Percentiles rank a stretch among this genome's conserved stretches.
Conservation (phyloP, 2,329 filamentous ascomycete genomes). For the Penicillium sp. region DNA sequence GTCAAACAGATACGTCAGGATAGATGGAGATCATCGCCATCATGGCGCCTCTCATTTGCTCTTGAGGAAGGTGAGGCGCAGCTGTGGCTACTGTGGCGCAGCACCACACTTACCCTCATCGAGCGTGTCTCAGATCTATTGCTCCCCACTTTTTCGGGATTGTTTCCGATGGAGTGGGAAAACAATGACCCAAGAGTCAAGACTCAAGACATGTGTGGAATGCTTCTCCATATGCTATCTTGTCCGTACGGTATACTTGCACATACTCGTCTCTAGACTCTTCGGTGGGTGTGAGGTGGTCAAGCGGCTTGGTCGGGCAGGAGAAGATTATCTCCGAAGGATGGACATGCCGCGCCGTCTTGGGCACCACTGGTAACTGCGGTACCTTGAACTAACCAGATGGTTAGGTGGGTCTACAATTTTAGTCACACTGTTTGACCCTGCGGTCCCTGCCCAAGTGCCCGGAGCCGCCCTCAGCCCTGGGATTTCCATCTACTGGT, state of each 20-base stretch:
- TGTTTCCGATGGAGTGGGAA: neutral
- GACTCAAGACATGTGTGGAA: neutral
- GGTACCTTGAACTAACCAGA: too few relatives aligned
- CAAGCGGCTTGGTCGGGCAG: too few relatives aligned
- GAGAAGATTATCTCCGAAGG: too few relatives aligned
- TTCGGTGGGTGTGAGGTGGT: too few relatives aligned
- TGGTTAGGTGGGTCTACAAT: neutral
- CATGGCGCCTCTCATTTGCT: constrained; percentile 19
- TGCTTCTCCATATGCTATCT: neutral
- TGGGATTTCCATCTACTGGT: too few relatives aligned
- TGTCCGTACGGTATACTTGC: too few relatives aligned
- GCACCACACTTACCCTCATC: constrained; percentile 1
- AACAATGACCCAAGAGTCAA: too few relatives aligned
- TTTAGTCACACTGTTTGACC: neutral
- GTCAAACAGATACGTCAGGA: constrained; percentile 5
- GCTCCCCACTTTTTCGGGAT: constrained; percentile 9
- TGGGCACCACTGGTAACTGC: neutral
- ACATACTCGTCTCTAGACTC: too few relatives aligned
- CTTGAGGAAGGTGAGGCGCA: constrained; percentile 8
- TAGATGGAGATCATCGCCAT: constrained; percentile 18
- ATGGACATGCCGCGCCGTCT: neutral
- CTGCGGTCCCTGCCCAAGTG: too few relatives aligned
- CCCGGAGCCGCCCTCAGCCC: too few relatives aligned
- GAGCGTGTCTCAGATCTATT: neutral
- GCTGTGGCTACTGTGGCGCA: constrained; percentile 12